Conservation (phyloP, 768 basidiomycete genomes). For the Infundibulicybe gibba region DNA sequence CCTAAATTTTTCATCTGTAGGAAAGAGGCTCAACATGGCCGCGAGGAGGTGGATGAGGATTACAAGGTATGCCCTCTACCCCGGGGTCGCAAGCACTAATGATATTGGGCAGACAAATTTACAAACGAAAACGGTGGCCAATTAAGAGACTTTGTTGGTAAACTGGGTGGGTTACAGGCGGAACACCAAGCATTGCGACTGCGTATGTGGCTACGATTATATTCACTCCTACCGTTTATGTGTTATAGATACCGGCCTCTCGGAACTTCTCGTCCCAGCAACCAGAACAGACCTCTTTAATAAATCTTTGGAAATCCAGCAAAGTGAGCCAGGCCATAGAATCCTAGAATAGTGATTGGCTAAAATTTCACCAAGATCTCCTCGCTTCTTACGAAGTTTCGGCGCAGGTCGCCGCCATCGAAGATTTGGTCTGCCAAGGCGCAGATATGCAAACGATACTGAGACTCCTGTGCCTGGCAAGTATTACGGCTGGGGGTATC, state of each 20-base stretch:
- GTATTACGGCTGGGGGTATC: constrained; percentile 80
- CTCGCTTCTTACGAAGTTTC: constrained; percentile 87
- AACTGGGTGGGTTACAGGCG: constrained; percentile 85
- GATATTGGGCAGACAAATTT: constrained; percentile 57
- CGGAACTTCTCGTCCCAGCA: constrained; percentile 84
- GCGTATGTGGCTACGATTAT: constrained; percentile 41
- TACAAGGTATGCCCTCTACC: constrained; percentile 60
- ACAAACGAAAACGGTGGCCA: constrained; percentile 91
- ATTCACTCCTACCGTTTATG: not conserved
- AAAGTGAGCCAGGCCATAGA: constrained; percentile 54
- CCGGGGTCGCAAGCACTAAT: not conserved
- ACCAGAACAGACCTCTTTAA: constrained; percentile 89
- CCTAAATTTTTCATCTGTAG: constrained; percentile 88
- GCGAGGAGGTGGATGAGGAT: constrained; percentile 88
- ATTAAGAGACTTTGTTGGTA: constrained; percentile 92
- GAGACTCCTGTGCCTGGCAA: constrained; percentile 82
- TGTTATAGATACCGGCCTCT: constrained; percentile 80
- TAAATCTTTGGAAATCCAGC: constrained; percentile 90
- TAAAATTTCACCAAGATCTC: constrained; percentile 56
- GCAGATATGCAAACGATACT: constrained; percentile 77
- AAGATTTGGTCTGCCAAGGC: constrained; percentile 87
- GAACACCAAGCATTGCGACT: constrained; percentile 88
- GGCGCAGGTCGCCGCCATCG: constrained; percentile 80
- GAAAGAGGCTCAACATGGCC: constrained; percentile 72
- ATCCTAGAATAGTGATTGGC: not conserved